phyloP scores from a whole-genome alignment of 169 alveolate species.

The Cryptosporidium meleagridis region DNA sequence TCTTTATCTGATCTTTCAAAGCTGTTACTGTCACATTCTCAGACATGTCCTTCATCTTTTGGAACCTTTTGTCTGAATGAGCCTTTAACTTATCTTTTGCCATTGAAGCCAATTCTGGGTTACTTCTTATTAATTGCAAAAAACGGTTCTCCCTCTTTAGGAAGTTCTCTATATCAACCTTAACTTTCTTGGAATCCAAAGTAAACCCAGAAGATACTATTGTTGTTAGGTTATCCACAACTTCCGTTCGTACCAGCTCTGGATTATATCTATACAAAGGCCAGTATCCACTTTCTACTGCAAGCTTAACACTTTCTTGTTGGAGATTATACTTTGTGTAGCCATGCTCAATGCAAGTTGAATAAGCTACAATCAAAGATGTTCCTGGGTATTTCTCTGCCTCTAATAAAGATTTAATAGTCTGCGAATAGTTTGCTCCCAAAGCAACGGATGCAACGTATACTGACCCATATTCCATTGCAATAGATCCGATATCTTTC shows the following conservation, averaged over 20 bases:
- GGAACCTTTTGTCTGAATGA: constrained; percentile 68
- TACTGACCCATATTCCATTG: constrained; percentile 81
- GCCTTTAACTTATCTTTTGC: constrained; percentile 39
- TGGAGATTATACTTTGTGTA: constrained; percentile 61
- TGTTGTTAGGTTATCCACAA: constrained; percentile 25
- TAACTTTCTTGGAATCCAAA: constrained; percentile 74
- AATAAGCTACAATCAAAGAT: constrained; percentile 79
- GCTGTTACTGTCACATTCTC: constrained; percentile 38
- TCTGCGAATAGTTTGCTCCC: constrained; percentile 79
- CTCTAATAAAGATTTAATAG: constrained; percentile 77
- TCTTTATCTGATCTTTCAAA: constrained; percentile 60
- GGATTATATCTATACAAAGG: constrained; percentile 78
- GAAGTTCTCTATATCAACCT: constrained; percentile 62
- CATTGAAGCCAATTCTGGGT: constrained; percentile 76
- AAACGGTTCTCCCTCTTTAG: constrained; percentile 76
- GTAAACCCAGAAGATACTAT: constrained; percentile 73
- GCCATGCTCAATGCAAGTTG: constrained; percentile 82
- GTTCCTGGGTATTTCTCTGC: constrained; percentile 81
- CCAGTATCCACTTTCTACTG: constrained; percentile 81
- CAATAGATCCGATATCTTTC: constrained; percentile 82
- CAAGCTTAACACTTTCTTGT: constrained; percentile 76
- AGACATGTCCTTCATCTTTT: constrained; percentile 49
- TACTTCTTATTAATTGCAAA: constrained; percentile 63
- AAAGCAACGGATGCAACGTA: constrained; percentile 81
- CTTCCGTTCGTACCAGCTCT: constrained; percentile 4